A percentile compares a stretch with the other conserved stretches of the same genome.
Conservation (phyloP, 345 rosid genomes). For the Heritiera fomes region DNA sequence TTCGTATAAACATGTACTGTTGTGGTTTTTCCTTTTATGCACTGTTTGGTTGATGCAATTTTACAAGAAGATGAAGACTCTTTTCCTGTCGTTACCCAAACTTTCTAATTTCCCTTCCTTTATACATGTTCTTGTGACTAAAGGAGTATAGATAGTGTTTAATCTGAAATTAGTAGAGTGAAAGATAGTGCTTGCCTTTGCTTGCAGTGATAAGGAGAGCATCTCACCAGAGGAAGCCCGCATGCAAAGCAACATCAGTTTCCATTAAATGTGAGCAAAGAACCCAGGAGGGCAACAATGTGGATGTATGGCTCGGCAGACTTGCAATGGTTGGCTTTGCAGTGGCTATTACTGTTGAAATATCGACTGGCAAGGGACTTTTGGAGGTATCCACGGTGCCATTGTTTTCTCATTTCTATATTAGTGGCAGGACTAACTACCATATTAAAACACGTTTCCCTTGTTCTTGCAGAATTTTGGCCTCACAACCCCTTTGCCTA, state of each 20-base stretch:
- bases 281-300: constrained; percentile 49
- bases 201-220: constrained; percentile 43
- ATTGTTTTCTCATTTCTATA: background rate
- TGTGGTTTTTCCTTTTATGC: background rate
- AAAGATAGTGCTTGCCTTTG: constrained; percentile 17
- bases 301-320: constrained; percentile 93
- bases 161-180: background rate
- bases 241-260: constrained; percentile 45
- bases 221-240: constrained; percentile 33
- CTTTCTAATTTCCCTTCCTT: background rate
- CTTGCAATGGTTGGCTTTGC: constrained; percentile 92
- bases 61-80: background rate
- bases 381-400: constrained; percentile 57
- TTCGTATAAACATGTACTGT: background rate
- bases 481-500: constrained; percentile 71
- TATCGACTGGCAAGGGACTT: constrained; percentile 85
- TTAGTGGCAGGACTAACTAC: background rate
- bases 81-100: background rate
- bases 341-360: constrained; percentile 66
- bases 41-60: background rate
- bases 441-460: background rate
- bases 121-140: background rate
- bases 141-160: background rate
- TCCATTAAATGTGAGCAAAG: constrained; percentile 73
- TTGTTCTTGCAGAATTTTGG: constrained; percentile 80